Conservation (phyloP, 1,284 basidiomycete genomes). For the Melampsora medusae region DNA sequence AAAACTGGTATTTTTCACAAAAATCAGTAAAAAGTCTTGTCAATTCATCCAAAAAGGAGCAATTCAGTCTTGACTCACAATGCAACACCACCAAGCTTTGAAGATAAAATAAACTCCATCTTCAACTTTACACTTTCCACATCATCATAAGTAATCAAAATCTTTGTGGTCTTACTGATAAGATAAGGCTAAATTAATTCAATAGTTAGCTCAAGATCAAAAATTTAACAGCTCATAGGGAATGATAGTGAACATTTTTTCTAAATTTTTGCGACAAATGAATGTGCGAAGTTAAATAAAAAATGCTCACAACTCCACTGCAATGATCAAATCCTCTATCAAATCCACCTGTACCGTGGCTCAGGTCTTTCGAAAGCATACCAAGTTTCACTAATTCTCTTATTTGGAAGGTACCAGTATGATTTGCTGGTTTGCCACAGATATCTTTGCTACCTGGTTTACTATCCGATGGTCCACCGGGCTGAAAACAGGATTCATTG, state of each 20-base stretch:
- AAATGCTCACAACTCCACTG: not conserved
- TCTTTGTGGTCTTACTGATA: not conserved
- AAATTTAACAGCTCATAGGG: not conserved
- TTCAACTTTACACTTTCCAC: not conserved
- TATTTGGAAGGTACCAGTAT: not conserved
- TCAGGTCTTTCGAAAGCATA: not conserved
- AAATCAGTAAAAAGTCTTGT: not conserved
- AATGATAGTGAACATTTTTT: not conserved
- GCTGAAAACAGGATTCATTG: not conserved
- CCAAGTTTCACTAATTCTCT: not conserved
- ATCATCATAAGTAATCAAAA: slow-evolving; percentile 3
- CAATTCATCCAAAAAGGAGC: not conserved
- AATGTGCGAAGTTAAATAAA: not conserved
- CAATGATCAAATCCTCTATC: not conserved
- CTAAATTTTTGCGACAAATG: not conserved
- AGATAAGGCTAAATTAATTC: slow-evolving; percentile 5
- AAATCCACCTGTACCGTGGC: not conserved
- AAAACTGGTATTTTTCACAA: not conserved
- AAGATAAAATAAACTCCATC: not conserved
- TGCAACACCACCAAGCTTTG: slow-evolving; percentile 2
- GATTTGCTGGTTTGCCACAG: slow-evolving; percentile 1
- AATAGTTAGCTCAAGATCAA: not conserved
- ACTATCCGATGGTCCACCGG: not conserved
- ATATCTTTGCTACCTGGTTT: not conserved
- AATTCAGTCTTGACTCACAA: not conserved